phyloP scores from a whole-genome alignment of 306 rosid species.

The Fragaria nilgerrensis region DNA sequence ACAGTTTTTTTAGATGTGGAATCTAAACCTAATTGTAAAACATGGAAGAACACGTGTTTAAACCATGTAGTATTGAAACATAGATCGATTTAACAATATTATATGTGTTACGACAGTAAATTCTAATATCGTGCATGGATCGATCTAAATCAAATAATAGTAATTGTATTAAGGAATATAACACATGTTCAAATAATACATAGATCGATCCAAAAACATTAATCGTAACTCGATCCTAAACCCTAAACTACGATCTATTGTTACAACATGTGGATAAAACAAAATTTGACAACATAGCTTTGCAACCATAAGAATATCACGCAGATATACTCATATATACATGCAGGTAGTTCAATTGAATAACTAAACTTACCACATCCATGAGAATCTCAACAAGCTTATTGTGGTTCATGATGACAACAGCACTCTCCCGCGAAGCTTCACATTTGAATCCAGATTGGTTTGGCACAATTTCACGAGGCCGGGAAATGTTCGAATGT shows the following conservation, averaged over 20 bases:
- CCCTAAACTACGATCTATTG: not conserved
- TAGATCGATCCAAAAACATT: not conserved
- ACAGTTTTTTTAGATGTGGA: too few species aligned
- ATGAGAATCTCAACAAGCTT: conserved; percentile 88
- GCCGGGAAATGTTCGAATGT: conserved; percentile 66
- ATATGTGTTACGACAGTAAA: not conserved
- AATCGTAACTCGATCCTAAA: not conserved
- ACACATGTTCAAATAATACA: not conserved
- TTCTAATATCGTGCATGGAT: not conserved
- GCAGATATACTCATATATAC: too few species aligned
- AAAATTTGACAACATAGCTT: not conserved
- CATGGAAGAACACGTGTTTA: not conserved
- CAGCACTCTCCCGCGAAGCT: conserved; percentile 73
- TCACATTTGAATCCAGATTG: conserved; percentile 69
- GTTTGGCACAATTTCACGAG: conserved; percentile 70
- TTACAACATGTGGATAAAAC: not conserved
- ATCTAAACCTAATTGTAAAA: too few species aligned
- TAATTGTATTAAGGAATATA: not conserved
- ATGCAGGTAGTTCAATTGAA: not conserved
- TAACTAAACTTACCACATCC: conserved; percentile 62
- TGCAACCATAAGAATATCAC: not conserved
- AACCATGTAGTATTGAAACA: not conserved
- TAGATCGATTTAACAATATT: not conserved
- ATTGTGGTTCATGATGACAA: conserved; percentile 85
- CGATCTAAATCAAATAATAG: not conserved